Percentiles rank a stretch among this genome's conserved stretches.
Conservation (phyloP, 805 yeast genomes). For the Nakazawaea siamensis region DNA sequence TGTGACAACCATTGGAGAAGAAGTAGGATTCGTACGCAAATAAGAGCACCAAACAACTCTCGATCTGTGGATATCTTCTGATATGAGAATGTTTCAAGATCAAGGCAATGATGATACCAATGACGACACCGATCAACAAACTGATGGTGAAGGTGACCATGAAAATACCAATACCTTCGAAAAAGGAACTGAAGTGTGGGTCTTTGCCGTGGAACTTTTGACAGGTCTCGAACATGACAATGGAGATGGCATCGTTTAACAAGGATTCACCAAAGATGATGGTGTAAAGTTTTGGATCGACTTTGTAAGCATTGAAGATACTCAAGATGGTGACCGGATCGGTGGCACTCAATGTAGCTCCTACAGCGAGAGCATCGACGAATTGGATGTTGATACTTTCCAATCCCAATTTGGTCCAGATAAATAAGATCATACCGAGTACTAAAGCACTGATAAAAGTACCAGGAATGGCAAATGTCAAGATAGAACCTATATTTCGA, state of each 20-base stretch:
- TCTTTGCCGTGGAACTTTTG: slow-evolving; percentile 89
- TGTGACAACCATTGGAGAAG: slow-evolving; percentile 97
- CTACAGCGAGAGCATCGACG: slow-evolving; percentile 96
- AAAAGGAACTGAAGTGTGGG: slow-evolving; percentile 65
- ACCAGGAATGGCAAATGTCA: slow-evolving; percentile 95
- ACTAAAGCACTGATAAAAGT: slow-evolving; percentile 90
- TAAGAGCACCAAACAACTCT: slow-evolving; percentile 82
- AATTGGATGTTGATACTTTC: slow-evolving; percentile 85
- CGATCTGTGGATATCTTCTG: slow-evolving; percentile 93
- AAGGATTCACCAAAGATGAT: slow-evolving; percentile 95
- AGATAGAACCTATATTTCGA: slow-evolving; percentile 80
- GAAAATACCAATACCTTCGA: slow-evolving; percentile 92
- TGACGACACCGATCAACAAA: slow-evolving; percentile 77
- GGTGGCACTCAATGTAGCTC: slow-evolving; percentile 96
- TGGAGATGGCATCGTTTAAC: slow-evolving; percentile 94
- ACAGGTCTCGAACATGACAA: slow-evolving; percentile 98
- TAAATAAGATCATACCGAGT: slow-evolving; percentile 74
- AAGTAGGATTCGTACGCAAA: slow-evolving; percentile 95
- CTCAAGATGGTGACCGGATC: slow-evolving; percentile 97
- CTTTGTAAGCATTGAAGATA: slow-evolving; percentile 94
- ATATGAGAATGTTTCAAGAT: slow-evolving; percentile 87
- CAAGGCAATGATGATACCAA: slow-evolving; percentile 86
- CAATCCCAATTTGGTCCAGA: slow-evolving; percentile 88
- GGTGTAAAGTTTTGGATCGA: slow-evolving; percentile 94
- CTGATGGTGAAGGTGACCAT: slow-evolving; percentile 90